These are phyloP conservation scores for Xerocomellus intermedius DNA, from an alignment of 768 basidiomycete species.

Conservation along the genomic window DNA sequence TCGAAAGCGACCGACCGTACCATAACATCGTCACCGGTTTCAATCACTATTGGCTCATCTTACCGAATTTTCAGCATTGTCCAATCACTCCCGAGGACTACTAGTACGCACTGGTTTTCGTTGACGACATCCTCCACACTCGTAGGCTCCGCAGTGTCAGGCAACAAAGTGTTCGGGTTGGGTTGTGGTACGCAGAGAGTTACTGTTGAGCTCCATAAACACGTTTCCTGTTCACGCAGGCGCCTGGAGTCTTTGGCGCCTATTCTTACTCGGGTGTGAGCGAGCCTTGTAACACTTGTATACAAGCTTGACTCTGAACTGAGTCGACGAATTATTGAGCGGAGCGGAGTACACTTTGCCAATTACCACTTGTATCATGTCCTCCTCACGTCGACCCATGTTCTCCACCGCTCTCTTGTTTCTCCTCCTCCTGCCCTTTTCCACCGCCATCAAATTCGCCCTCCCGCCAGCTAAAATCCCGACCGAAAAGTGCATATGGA, in stretches of 20 bases:
- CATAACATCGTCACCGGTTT: not conserved
- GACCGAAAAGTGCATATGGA: slow-evolving; percentile 89
- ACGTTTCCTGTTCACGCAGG: not conserved
- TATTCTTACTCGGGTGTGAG: not conserved
- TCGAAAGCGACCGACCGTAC: not conserved
- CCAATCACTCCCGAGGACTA: not conserved
- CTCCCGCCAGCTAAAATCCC: slow-evolving; percentile 74
- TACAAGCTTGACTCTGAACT: no score
- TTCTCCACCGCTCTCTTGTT: slow-evolving; percentile 2
- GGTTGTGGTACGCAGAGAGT: not conserved
- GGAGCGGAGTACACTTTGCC: not conserved
- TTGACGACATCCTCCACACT: not conserved
- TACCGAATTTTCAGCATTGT: not conserved
- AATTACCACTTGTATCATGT: slow-evolving; percentile 5
- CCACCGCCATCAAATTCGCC: slow-evolving; percentile 80
- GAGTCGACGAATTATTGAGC: not conserved
- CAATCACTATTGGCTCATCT: not conserved
- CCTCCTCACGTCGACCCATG: slow-evolving; percentile 1
- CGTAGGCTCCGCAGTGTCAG: not conserved
- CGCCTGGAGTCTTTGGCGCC: not conserved
- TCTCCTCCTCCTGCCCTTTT: slow-evolving; percentile 28
- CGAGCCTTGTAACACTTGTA: no score
- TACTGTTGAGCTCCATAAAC: not conserved
- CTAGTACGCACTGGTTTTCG: not conserved
- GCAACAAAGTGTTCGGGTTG: not conserved